Evolutionary conservation across 78 protist species (phyloP).

Genomic region (Speleostelium caveatum): DNA sequence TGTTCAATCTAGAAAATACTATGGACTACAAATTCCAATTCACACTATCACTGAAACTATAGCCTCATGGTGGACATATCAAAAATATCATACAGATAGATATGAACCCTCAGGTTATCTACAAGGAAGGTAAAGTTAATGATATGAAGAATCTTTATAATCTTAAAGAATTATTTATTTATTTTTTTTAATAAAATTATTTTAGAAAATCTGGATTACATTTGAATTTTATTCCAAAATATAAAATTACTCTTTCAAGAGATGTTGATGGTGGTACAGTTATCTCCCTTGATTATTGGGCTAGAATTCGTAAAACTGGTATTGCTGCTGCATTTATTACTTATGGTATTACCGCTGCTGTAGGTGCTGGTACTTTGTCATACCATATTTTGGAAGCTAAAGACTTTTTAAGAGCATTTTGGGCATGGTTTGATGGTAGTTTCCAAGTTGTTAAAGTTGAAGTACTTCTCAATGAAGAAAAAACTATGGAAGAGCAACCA

Average conservation of each 20-base stretch:
- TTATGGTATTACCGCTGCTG: slow-evolving; percentile 75
- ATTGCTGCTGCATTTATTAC: slow-evolving; percentile 71
- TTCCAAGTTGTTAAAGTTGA: slow-evolving; percentile 75
- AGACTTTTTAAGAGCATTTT: slow-evolving; percentile 32
- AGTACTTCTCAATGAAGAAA: slow-evolving; percentile 52
- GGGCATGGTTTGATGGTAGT: slow-evolving; percentile 78
- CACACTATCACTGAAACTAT: slow-evolving; percentile 21
- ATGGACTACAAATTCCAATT: slow-evolving; percentile 70
- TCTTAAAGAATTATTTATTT: neutral
- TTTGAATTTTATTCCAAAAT: slow-evolving; percentile 71
- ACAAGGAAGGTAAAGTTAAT: slow-evolving; percentile 59
- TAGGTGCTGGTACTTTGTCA: slow-evolving; percentile 68
- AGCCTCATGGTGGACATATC: slow-evolving; percentile 65
- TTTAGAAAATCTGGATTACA: slow-evolving; percentile 74
- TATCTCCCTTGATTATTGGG: slow-evolving; percentile 71
- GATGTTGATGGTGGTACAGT: slow-evolving; percentile 74
- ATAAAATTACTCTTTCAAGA: slow-evolving; percentile 49
- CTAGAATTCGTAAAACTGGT: slow-evolving; percentile 76
- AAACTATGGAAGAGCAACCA: slow-evolving; percentile 9
- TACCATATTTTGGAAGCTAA: slow-evolving; percentile 53
- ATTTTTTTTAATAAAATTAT: neutral
- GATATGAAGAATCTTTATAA: neutral
- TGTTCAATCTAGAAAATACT: slow-evolving; percentile 79
- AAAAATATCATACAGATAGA: slow-evolving; percentile 60
- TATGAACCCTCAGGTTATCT: slow-evolving; percentile 64